Conservation (phyloP, 1,284 basidiomycete genomes). For the Dichomitus squalens region DNA sequence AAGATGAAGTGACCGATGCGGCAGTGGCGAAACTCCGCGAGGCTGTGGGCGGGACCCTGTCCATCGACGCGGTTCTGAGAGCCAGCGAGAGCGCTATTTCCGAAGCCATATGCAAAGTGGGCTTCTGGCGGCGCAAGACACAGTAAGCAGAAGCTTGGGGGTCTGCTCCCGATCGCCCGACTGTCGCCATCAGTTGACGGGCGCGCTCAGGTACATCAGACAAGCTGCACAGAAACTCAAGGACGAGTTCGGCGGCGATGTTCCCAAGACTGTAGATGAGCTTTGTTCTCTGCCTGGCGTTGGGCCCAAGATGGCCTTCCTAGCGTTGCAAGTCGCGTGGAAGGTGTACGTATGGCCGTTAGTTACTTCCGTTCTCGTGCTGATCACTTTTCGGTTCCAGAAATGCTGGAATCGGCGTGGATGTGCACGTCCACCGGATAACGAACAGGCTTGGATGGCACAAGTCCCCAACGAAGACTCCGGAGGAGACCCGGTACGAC, state of each 20-base stretch:
- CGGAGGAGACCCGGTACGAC: constrained; percentile 82
- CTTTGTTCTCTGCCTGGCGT: constrained; percentile 85
- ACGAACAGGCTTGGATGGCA: constrained; percentile 95
- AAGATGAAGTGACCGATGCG: constrained; percentile 87
- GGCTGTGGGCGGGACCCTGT: constrained; percentile 77
- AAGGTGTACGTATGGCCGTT: constrained; percentile 55
- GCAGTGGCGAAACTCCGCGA: constrained; percentile 80
- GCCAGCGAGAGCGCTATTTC: constrained; percentile 69
- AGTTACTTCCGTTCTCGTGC: background rate
- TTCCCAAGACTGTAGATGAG: constrained; percentile 86
- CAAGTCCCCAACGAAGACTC: constrained; percentile 77
- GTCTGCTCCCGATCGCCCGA: background rate
- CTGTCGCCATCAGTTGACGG: background rate
- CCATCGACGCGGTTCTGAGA: constrained; percentile 69
- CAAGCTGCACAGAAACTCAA: constrained; percentile 68
- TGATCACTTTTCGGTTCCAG: constrained; percentile 38
- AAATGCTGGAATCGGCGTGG: constrained; percentile 95
- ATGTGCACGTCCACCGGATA: constrained; percentile 94
- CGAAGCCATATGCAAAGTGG: constrained; percentile 84
- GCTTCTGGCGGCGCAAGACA: constrained; percentile 92
- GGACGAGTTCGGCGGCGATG: constrained; percentile 76
- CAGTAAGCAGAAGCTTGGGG: too few species aligned
- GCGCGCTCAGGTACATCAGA: constrained; percentile 67
- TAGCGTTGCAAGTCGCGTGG: constrained; percentile 86
- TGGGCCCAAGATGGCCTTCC: constrained; percentile 92